phyloP scores from a whole-genome alignment of 2,329 filamentous ascomycete species.

The Penicillium hesseltinei region DNA sequence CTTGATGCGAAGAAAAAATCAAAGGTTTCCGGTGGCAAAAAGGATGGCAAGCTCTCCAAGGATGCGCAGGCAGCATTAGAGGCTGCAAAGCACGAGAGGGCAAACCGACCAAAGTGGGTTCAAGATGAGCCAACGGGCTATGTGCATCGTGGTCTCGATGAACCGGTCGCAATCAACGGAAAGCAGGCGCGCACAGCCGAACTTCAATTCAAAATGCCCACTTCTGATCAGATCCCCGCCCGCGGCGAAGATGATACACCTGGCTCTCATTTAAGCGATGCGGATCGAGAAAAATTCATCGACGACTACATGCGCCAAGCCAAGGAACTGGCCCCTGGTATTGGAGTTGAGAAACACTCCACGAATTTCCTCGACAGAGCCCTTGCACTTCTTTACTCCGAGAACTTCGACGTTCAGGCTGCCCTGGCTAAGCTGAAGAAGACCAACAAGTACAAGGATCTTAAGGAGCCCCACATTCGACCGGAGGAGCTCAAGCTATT shows the following conservation, averaged over 20 bases:
- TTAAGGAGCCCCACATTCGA: slow-evolving; percentile 81
- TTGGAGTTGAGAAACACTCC: slow-evolving; percentile 71
- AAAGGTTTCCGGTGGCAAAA: slow-evolving; percentile 64
- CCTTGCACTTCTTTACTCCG: slow-evolving; percentile 67
- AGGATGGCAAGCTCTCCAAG: slow-evolving; percentile 69
- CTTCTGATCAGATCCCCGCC: slow-evolving; percentile 47
- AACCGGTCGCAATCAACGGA: slow-evolving; percentile 57
- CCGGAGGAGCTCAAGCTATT: slow-evolving; percentile 82
- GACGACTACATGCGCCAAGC: slow-evolving; percentile 74
- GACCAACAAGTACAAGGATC: slow-evolving; percentile 64
- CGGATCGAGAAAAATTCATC: slow-evolving; percentile 58
- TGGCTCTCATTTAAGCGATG: slow-evolving; percentile 34
- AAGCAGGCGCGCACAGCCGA: slow-evolving; percentile 74
- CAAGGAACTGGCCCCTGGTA: slow-evolving; percentile 60
- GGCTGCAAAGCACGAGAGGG: slow-evolving; percentile 73
- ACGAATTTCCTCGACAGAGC: slow-evolving; percentile 89
- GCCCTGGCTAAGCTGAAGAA: slow-evolving; percentile 69
- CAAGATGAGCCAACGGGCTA: slow-evolving; percentile 89
- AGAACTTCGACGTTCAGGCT: slow-evolving; percentile 67
- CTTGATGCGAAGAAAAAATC: slow-evolving; percentile 78
- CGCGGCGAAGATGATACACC: slow-evolving; percentile 45
- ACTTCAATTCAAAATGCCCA: slow-evolving; percentile 74
- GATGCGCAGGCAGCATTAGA: slow-evolving; percentile 77
- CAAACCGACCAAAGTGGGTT: slow-evolving; percentile 86
- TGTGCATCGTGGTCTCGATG: slow-evolving; percentile 77